These are phyloP conservation scores for Hawksworthiomyces lignivorus DNA, from an alignment of 2,329 filamentous ascomycete genomes.

Conservation along the genomic window DNA sequence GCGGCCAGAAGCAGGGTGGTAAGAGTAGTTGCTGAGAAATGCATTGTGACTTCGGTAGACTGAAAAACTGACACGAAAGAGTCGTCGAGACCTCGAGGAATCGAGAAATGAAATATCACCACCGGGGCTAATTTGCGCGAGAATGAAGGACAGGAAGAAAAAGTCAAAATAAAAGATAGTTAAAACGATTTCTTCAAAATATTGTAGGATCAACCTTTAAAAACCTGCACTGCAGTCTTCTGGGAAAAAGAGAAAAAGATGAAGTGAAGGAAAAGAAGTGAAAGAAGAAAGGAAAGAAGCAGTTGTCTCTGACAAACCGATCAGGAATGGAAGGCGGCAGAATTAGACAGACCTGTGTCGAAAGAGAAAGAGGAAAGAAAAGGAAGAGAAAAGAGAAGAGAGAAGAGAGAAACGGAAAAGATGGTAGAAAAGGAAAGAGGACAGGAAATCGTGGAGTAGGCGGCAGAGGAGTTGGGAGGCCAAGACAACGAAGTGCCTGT, in stretches of 20 bases:
- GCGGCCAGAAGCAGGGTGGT: conserved; percentile 14
- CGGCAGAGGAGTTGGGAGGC: too few species aligned
- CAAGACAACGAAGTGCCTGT: conserved; percentile 1
- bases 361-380: conserved; percentile 8
- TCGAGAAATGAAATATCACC: conserved; percentile 1
- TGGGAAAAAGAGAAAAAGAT: conserved; percentile 3
- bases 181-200: neutral
- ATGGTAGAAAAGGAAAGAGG: neutral
- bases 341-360: conserved; percentile 1
- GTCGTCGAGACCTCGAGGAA: too few species aligned
- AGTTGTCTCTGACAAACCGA: conserved; percentile 9
- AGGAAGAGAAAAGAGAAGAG: conserved; percentile 1
- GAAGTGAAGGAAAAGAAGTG: neutral
- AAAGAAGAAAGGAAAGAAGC: conserved; percentile 5
- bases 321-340: conserved; percentile 8
- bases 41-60: conserved; percentile 12
- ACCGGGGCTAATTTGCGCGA: conserved; percentile 1
- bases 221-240: conserved; percentile 11
- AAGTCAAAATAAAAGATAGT: neutral
- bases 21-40: conserved; percentile 15
- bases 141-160: neutral
- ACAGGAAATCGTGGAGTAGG: neutral
- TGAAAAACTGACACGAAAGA: neutral
- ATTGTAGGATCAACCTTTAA: conserved; percentile 11
- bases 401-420: conserved; percentile 4